Evolutionary conservation across 139 green algal species (phyloP).

Genomic region (Pleodorina starrii): DNA sequence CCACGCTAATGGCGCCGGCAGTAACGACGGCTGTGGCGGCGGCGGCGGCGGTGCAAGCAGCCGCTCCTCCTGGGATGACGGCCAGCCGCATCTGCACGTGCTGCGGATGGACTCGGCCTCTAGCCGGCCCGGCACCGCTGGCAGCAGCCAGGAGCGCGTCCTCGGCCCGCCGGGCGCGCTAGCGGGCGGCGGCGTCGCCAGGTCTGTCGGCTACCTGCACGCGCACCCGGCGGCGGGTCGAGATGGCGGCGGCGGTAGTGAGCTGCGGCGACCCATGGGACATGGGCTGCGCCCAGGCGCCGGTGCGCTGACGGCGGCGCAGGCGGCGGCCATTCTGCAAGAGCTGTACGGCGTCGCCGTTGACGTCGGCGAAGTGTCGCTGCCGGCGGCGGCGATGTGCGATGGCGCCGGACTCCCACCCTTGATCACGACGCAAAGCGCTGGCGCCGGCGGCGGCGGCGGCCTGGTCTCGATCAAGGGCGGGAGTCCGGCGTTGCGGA

Average conservation of each 20-base stretch:
- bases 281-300: neutral
- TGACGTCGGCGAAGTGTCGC: neutral
- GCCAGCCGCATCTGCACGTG: conserved; percentile 18
- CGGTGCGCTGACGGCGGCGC: neutral
- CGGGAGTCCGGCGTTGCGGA: too few relatives aligned
- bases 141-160: neutral
- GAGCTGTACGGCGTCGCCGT: neutral
- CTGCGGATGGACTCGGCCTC: conserved; percentile 21
- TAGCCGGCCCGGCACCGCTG: neutral
- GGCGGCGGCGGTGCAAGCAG: neutral
- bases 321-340: neutral
- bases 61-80: conserved; percentile 23
- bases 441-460: neutral
- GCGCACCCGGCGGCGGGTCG: too few relatives aligned
- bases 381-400: neutral
- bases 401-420: too few relatives aligned
- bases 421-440: too few relatives aligned
- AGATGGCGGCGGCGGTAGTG: too few relatives aligned
- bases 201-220: neutral
- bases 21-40: neutral
- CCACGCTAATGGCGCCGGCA: neutral
- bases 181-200: neutral
- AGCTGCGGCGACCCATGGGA: neutral
- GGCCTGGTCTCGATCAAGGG: neutral
- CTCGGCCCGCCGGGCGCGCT: too few relatives aligned